Evolutionary conservation across 345 rosid species (phyloP), one percentile per base, ranked within the genome.

Genomic region (Leavenworthia alabamica): DNA sequence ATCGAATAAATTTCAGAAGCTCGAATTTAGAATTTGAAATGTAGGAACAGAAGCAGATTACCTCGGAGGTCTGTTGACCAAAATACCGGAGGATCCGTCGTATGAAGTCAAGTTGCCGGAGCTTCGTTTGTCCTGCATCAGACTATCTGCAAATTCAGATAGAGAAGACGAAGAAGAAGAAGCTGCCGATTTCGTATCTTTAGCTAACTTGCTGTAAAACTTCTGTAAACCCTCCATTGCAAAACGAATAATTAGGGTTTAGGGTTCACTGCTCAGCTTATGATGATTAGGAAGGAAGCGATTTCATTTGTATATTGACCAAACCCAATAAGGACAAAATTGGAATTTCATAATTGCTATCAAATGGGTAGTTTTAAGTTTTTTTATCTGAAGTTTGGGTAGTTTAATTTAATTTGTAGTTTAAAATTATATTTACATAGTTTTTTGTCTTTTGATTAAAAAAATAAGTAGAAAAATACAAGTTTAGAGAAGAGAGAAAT

Each of bases 211-310:
- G 8, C 75, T 65, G 28, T 43, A 65, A 33, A 74, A 17, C 55
- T 78, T 80, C 81, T 72, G 77, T 16, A 76, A 49, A 31, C 71
- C 84, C 63, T 83, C 93, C 93, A 83, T 86, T 55, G 13, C 29
- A n/a, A n/a, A n/a, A n/a, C n/a, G n/a, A n/a, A n/a, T n/a, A n/a
- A n/a, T n/a, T n/a, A 56, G 60, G 64, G 74, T 48, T 62, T 55
- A 40, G 16, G 64, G 27, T 29, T 42, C 60, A 3, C 5, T 4
- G 31, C 10, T 17, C 44, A 15, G 12, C 22, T 20, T n/a, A n/a
- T n/a, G n/a, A n/a, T n/a, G n/a, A n/a, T n/a, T n/a, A n/a, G n/a
- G n/a, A n/a, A n/a, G n/a, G n/a, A n/a, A n/a, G n/a, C n/a, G n/a
- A n/a, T n/a, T n/a, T n/a, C n/a, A n/a, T n/a, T n/a, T n/a, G n/a